phyloP scores from a whole-genome alignment of 139 green algal genomes.

The Chlamydomonas sp. region DNA sequence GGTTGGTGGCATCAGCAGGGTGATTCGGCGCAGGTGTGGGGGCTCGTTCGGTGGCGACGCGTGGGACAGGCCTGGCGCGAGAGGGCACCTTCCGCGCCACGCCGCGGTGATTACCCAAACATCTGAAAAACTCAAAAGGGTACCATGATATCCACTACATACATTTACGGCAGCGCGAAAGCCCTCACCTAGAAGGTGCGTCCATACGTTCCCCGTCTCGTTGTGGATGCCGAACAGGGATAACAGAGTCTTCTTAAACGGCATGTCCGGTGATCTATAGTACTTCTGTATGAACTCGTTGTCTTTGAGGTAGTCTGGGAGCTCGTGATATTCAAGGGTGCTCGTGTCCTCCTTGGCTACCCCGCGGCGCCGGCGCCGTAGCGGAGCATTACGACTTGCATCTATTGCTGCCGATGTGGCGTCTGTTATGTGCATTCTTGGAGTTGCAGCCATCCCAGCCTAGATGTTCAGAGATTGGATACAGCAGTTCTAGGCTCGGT shows the following conservation, averaged over 20 bases:
- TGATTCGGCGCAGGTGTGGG: no score
- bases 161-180: not conserved
- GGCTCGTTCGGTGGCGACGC: no score
- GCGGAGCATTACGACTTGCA: constrained; percentile 25
- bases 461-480: no score
- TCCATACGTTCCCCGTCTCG: constrained; percentile 95
- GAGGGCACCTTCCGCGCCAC: no score
- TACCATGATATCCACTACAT: not conserved
- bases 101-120: not conserved
- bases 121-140: not conserved
- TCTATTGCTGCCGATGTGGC: not conserved
- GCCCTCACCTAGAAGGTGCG: constrained; percentile 77
- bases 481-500: no score
- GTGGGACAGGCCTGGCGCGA: no score
- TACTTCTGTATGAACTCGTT: constrained; percentile 87
- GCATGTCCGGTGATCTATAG: constrained; percentile 76
- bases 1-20: not conserved
- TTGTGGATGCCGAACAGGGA: constrained; percentile 94
- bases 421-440: not conserved
- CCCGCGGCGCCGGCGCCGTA: not conserved
- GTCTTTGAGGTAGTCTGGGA: constrained; percentile 81
- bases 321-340: not conserved
- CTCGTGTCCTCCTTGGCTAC: not conserved
- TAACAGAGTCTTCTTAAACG: constrained; percentile 63
- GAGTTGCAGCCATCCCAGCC: not conserved